phyloP scores from a whole-genome alignment of 805 yeast species.

The Yarrowia sp. region DNA sequence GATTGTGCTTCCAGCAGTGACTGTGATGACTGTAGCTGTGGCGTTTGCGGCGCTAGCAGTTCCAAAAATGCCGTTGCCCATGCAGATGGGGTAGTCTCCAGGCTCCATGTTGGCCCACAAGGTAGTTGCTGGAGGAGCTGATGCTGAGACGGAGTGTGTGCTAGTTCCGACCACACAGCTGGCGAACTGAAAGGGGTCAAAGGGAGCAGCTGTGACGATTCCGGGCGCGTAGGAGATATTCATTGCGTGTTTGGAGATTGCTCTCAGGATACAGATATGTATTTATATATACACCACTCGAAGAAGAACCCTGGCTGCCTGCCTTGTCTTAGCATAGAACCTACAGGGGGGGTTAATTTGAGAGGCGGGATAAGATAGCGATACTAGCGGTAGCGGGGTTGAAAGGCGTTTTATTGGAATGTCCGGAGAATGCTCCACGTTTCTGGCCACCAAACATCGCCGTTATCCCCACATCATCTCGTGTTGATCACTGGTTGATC shows the following conservation, averaged over 20 bases:
- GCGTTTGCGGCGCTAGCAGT: neutral
- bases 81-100: neutral
- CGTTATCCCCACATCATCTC: neutral
- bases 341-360: neutral
- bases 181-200: constrained; percentile 8
- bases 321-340: constrained; percentile 7
- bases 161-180: neutral
- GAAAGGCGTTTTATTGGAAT: too few relatives aligned
- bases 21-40: neutral
- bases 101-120: neutral
- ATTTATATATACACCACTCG: neutral
- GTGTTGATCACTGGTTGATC: constrained; percentile 1
- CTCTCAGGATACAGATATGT: neutral
- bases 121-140: neutral
- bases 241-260: neutral
- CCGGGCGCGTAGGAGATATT: constrained; percentile 1
- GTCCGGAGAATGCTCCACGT: neutral
- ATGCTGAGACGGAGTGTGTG: neutral
- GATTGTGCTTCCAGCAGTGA: neutral
- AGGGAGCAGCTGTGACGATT: constrained; percentile 8
- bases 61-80: neutral
- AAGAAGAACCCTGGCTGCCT: constrained; percentile 11
- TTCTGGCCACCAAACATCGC: neutral
- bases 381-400: neutral
- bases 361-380: neutral